Conservation (phyloP, 768 basidiomycete species). For the Naganishia kalamii region DNA sequence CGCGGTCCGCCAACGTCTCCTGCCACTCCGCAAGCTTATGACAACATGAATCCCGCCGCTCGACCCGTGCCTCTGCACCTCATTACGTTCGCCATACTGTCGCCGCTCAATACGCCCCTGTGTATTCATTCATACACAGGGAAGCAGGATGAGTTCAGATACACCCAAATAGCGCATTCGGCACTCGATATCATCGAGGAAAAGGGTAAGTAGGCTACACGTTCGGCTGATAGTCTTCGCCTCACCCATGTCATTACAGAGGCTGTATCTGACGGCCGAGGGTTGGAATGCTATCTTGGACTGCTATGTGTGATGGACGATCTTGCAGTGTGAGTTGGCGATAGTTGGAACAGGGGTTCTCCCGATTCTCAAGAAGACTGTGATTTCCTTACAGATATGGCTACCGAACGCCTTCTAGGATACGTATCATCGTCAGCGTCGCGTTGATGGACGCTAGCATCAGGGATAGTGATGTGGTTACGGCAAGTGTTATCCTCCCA, state of each 20-base stretch:
- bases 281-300: constrained; percentile 41
- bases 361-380: background rate
- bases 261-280: constrained; percentile 23
- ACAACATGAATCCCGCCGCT: too few relatives aligned
- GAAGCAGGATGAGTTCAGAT: constrained; percentile 38
- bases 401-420: constrained; percentile 39
- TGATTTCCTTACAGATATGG: constrained; percentile 36
- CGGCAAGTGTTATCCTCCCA: constrained; percentile 29
- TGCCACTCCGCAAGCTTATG: too few relatives aligned
- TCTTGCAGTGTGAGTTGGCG: constrained; percentile 44
- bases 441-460: constrained; percentile 44
- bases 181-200: constrained; percentile 45
- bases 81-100: constrained; percentile 40
- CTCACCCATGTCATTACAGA: background rate
- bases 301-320: constrained; percentile 46
- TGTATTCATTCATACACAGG: constrained; percentile 44
- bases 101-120: constrained; percentile 38
- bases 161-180: constrained; percentile 43
- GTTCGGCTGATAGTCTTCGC: background rate
- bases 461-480: constrained; percentile 43
- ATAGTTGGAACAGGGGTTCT: background rate
- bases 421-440: constrained; percentile 41
- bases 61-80: constrained; percentile 43
- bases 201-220: constrained; percentile 32
- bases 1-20: too few relatives aligned